Evolutionary conservation across 2,329 filamentous ascomycete species (phyloP).

Genomic region (Fusarium sp.): DNA sequence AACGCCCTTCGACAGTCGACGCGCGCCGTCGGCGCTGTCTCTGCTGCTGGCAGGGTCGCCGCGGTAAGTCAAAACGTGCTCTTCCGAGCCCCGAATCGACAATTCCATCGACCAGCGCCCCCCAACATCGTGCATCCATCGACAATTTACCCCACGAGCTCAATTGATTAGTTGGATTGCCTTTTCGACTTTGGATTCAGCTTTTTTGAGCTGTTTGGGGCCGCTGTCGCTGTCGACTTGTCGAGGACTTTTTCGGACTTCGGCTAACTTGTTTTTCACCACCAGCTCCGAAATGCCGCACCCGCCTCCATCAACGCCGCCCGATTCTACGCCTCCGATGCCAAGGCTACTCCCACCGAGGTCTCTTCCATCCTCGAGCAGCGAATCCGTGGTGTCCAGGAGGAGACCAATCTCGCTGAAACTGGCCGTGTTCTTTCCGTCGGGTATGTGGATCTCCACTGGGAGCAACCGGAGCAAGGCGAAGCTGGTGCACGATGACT

Average conservation of each 20-base stretch:
- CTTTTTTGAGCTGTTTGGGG: slow-evolving; percentile 53
- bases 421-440: slow-evolving; percentile 98
- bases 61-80: slow-evolving; percentile 78
- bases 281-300: slow-evolving; percentile 86
- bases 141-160: slow-evolving; percentile 47
- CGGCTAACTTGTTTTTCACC: slow-evolving; percentile 68
- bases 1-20: slow-evolving; percentile 97
- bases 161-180: slow-evolving; percentile 52
- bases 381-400: slow-evolving; percentile 97
- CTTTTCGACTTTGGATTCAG: slow-evolving; percentile 36
- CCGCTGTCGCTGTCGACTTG: slow-evolving; percentile 44
- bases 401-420: slow-evolving; percentile 96
- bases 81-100: slow-evolving; percentile 55
- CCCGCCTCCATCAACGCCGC: slow-evolving; percentile 80
- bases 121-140: slow-evolving; percentile 52
- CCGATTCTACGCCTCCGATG: slow-evolving; percentile 91
- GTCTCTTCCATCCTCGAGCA: slow-evolving; percentile 99
- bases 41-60: slow-evolving; percentile 90
- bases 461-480: slow-evolving; percentile 36
- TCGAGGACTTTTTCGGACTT: slow-evolving; percentile 59
- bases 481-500: slow-evolving; percentile 25
- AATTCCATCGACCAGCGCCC: slow-evolving; percentile 61
- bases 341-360: slow-evolving; percentile 96
- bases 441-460: slow-evolving; percentile 77
- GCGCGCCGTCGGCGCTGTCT: slow-evolving; percentile 93